phyloP scores from a whole-genome alignment of 805 yeast genomes.

The Candida broadrunensis region DNA sequence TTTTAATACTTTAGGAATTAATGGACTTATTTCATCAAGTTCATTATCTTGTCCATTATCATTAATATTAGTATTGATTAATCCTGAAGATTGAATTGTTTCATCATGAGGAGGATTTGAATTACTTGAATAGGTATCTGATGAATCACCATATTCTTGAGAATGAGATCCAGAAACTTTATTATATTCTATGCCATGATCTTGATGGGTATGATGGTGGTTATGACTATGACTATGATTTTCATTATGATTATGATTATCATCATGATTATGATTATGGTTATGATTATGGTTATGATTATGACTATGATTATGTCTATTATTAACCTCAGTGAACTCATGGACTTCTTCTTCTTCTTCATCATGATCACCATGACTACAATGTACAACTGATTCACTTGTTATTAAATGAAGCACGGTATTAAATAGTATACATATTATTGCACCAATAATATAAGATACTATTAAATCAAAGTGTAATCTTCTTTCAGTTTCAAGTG shows the following conservation, averaged over 20 bases:
- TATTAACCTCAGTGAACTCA: too few species aligned
- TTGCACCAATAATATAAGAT: constrained; percentile 57
- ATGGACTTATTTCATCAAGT: constrained; percentile 20
- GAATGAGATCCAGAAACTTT: background rate
- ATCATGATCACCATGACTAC: constrained; percentile 56
- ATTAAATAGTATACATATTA: constrained; percentile 59
- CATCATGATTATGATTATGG: constrained; percentile 4
- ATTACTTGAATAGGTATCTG: background rate
- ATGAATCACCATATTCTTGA: background rate
- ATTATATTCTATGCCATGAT: constrained; percentile 3
- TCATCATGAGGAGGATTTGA: background rate
- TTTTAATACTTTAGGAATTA: constrained; percentile 7
- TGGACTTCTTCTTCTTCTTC: too few species aligned
- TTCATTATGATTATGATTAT: constrained; percentile 1
- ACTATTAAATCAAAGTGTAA: constrained; percentile 40
- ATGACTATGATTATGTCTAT: constrained; percentile 11
- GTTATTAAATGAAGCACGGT: constrained; percentile 68
- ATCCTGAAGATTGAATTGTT: background rate
- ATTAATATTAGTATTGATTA: background rate
- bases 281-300: constrained; percentile 11
- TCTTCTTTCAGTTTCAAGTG: constrained; percentile 4
- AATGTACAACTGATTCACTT: constrained; percentile 80
- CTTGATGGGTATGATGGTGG: constrained; percentile 16
- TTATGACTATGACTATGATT: constrained; percentile 5
- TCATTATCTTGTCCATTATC: constrained; percentile 1